These are phyloP conservation scores for Eucalyptus guilfoylei DNA, from an alignment of 345 rosid species.

Conservation along the genomic window DNA sequence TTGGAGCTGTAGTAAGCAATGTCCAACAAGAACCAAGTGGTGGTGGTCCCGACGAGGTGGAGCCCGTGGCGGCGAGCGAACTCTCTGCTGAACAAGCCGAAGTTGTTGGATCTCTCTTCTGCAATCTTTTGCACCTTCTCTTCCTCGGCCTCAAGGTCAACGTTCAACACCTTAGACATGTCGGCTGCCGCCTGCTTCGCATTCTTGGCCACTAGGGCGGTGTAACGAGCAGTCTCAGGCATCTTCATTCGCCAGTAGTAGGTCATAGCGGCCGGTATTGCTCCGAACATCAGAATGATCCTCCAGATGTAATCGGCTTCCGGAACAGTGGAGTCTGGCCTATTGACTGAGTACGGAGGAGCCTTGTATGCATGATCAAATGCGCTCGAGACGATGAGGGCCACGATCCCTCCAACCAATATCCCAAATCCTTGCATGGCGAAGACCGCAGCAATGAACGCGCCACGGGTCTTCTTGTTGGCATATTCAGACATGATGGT, in stretches of 20 bases:
- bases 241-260: constrained; percentile 29
- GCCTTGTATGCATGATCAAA: constrained; percentile 2
- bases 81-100: constrained; percentile 22
- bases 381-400: constrained; percentile 9
- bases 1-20: constrained; percentile 34
- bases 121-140: not conserved
- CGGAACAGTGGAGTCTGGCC: not conserved
- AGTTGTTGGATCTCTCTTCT: not conserved
- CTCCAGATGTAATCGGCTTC: constrained; percentile 31
- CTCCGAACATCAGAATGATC: constrained; percentile 23
- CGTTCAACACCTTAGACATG: constrained; percentile 34
- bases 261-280: constrained; percentile 15
- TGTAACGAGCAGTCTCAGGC: constrained; percentile 34
- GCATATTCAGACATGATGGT: constrained; percentile 90
- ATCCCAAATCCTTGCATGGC: constrained; percentile 88
- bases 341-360: not conserved
- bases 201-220: constrained; percentile 33
- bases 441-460: constrained; percentile 68
- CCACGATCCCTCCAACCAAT: constrained; percentile 47
- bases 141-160: constrained; percentile 21
- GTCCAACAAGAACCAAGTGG: constrained; percentile 36
- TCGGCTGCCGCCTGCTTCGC: constrained; percentile 31
- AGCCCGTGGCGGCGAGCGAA: constrained; percentile 22
- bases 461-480: constrained; percentile 66
- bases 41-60: constrained; percentile 17